These are phyloP conservation scores for Metschnikowia baotianmanensis DNA, from an alignment of 805 yeast species.

Conservation along the genomic window DNA sequence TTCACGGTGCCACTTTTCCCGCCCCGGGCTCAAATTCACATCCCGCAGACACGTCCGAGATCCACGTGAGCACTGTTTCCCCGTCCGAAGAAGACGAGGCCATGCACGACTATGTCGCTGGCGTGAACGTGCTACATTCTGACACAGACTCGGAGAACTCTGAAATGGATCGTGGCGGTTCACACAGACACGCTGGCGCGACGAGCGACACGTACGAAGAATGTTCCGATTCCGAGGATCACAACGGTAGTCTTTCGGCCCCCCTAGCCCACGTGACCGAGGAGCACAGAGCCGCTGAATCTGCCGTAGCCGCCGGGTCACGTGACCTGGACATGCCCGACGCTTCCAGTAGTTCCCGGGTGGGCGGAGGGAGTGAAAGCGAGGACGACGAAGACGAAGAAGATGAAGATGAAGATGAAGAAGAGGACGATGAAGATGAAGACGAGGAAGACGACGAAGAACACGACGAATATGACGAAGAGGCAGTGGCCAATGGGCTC, in stretches of 20 bases:
- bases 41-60: not conserved
- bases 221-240: not conserved
- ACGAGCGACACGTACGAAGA: too few relatives aligned
- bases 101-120: constrained; percentile 2
- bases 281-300: not conserved
- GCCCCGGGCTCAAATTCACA: not conserved
- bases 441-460: constrained; percentile 12
- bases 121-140: constrained; percentile 3
- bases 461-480: too few relatives aligned
- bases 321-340: not conserved
- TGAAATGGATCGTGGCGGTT: too few relatives aligned
- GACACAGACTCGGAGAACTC: too few relatives aligned
- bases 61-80: not conserved
- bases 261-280: not conserved
- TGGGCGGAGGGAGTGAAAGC: not conserved
- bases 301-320: not conserved
- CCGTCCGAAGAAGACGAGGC: constrained; percentile 1
- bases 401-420: too few relatives aligned
- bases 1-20: not conserved
- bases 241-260: not conserved
- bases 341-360: not conserved
- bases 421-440: constrained; percentile 10
- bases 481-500: constrained; percentile 15
- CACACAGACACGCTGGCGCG: too few relatives aligned
- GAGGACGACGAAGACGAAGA: constrained; percentile 2